Conservation (phyloP, 2,329 filamentous ascomycete genomes). For the Cadophora sp. region DNA sequence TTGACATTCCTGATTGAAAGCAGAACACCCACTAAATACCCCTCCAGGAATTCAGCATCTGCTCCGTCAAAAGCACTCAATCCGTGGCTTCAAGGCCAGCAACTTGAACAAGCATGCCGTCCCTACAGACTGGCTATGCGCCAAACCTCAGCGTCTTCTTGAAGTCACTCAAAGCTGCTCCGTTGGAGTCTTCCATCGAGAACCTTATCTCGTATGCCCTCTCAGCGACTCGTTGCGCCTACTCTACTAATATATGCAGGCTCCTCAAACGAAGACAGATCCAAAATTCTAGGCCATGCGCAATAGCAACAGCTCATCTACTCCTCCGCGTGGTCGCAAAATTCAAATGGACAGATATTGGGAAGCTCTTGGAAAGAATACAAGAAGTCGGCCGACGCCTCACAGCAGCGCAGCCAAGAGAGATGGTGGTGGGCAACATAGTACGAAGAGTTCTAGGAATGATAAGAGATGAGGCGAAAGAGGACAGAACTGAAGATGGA, state of each 20-base stretch:
- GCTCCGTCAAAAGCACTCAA: neutral
- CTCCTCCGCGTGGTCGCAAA: slow-evolving; percentile 86
- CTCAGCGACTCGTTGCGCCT: slow-evolving; percentile 29
- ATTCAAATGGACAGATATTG: slow-evolving; percentile 78
- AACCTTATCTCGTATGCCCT: slow-evolving; percentile 73
- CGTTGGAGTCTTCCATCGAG: slow-evolving; percentile 84
- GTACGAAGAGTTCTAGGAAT: slow-evolving; percentile 88
- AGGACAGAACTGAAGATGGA: slow-evolving; percentile 69
- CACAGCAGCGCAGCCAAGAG: slow-evolving; percentile 80
- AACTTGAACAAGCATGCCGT: slow-evolving; percentile 57
- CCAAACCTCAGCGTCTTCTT: slow-evolving; percentile 81
- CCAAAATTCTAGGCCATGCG: slow-evolving; percentile 84
- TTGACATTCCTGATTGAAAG: neutral
- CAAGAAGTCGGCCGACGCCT: slow-evolving; percentile 79
- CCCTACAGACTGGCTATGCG: slow-evolving; percentile 56
- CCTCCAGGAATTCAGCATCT: slow-evolving; percentile 16
- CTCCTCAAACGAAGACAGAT: slow-evolving; percentile 93
- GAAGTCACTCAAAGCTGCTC: slow-evolving; percentile 76
- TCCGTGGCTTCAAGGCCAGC: slow-evolving; percentile 9
- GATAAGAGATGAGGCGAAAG: slow-evolving; percentile 88
- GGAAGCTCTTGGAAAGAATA: slow-evolving; percentile 80
- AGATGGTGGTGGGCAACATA: slow-evolving; percentile 94
- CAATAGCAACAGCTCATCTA: slow-evolving; percentile 88
- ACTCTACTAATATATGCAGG: slow-evolving; percentile 46
- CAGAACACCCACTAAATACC: slow-evolving; percentile 12